Evolutionary conservation across 148 eudicot species (phyloP), one percentile per base, ranked within the genome.

Genomic region (Cornus controversa): DNA sequence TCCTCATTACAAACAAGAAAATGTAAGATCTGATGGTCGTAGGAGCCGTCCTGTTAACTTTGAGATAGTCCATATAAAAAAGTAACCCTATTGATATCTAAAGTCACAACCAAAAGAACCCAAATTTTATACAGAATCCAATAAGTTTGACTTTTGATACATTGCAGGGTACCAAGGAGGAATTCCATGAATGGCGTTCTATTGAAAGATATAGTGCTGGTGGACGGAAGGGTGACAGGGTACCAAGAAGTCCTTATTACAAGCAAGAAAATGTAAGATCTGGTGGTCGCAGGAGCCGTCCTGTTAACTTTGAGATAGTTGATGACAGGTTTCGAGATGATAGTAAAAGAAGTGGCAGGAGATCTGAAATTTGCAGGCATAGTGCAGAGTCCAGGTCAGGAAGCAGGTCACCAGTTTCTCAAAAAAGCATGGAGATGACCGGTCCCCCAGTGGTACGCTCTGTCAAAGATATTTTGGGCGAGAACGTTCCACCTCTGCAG

Each of bases 291-390:
- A 85, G 84, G 80, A 72, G 37, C 25, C 82, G 80, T 36, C 69
- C 87, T 40, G 78, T 86, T 77, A 82, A 81, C 71, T 81, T 87
- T 82, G 91, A 88, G 77, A 81, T 85, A 54, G 88, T 85, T 66
- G 90, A 83, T 74, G 83, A 90, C 72, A 78, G 86, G 37, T 79
- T 78, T 77, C 87, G 85, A 69, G 91, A 89, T 71, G 92, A 89
- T 78, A 82, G 81, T 67, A 34, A 50, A 31, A 76, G 88, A 60
- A 80, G 85, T 72, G 80, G 84, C 62, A 88, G 89, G 76, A 80
- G 84, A 22, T 77, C 86, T 25, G 86, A 90, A 60, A 86, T 84
- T 9, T 73, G 78, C 10, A 89, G 88, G 88, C 74, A 87, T 29
- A 86, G 76, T 66, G 74, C 68, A 25, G 93, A 86, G 45, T 79